A percentile compares a stretch with the other conserved stretches of the same genome.
These are phyloP conservation scores for Dactylellina leptospora DNA, from an alignment of 2,329 filamentous ascomycete genomes.

Conservation along the genomic window DNA sequence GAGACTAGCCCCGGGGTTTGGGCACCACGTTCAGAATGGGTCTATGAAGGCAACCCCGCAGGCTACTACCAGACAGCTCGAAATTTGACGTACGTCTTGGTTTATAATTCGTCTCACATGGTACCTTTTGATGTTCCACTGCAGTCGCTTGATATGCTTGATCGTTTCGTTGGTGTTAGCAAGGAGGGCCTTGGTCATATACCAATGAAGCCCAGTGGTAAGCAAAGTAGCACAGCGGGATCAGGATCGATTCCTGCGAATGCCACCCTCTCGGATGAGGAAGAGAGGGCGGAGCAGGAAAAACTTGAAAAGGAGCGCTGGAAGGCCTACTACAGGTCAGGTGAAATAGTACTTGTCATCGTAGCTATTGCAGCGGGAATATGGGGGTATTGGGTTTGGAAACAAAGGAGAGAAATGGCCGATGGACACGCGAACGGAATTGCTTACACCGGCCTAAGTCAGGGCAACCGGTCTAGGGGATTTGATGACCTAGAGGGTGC, in stretches of 20 bases:
- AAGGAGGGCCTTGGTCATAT: slow-evolving; percentile 85
- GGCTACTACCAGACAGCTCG: slow-evolving; percentile 94
- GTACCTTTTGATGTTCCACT: slow-evolving; percentile 93
- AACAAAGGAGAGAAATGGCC: slow-evolving; percentile 67
- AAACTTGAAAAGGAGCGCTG: slow-evolving; percentile 85
- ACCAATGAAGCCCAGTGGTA: slow-evolving; percentile 68
- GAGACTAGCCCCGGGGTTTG: slow-evolving; percentile 82
- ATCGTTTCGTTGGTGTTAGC: slow-evolving; percentile 93
- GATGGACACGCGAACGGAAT: slow-evolving; percentile 58
- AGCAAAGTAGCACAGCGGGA: slow-evolving; percentile 76
- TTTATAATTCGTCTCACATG: slow-evolving; percentile 98
- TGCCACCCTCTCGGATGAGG: slow-evolving; percentile 70
- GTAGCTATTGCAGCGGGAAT: slow-evolving; percentile 75
- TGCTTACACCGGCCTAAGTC: slow-evolving; percentile 58
- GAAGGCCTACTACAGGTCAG: slow-evolving; percentile 86
- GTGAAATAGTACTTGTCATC: slow-evolving; percentile 83
- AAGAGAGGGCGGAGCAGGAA: slow-evolving; percentile 69
- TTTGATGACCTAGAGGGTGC: slow-evolving; percentile 67
- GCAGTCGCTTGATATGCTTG: slow-evolving; percentile 91
- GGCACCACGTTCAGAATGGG: slow-evolving; percentile 93
- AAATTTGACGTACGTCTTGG: slow-evolving; percentile 93
- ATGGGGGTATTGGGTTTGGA: slow-evolving; percentile 79
- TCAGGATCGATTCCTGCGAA: slow-evolving; percentile 81
- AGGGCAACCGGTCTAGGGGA: slow-evolving; percentile 65
- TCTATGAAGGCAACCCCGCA: slow-evolving; percentile 84